These are phyloP conservation scores for Starmera quercuum DNA, from an alignment of 805 yeast genomes.

Conservation along the genomic window DNA sequence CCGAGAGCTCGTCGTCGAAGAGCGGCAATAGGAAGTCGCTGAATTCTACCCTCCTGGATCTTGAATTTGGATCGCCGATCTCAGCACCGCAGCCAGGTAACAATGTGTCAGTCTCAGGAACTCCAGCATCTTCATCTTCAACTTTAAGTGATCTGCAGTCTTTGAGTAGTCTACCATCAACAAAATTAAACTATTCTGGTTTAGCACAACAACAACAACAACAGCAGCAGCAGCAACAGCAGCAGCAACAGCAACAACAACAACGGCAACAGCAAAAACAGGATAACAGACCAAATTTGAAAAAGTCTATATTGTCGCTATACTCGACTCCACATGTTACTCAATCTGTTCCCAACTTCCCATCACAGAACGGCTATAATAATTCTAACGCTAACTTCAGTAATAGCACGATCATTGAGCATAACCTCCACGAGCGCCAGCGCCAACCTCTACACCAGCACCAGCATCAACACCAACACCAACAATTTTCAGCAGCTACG, in stretches of 20 bases:
- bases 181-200: too few relatives aligned
- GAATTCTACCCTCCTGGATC: constrained; percentile 19
- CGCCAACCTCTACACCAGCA: constrained; percentile 4
- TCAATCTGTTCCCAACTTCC: constrained; percentile 15
- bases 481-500: constrained; percentile 8
- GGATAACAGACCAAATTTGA: constrained; percentile 68
- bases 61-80: constrained; percentile 23
- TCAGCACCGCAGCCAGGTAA: constrained; percentile 10
- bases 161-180: not conserved
- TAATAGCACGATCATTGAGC: constrained; percentile 1
- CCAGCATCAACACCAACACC: not conserved
- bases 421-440: not conserved
- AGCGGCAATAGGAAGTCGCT: too few relatives aligned
- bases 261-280: constrained; percentile 10
- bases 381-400: constrained; percentile 2
- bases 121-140: not conserved
- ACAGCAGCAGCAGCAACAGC: constrained; percentile 11
- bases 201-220: constrained; percentile 5
- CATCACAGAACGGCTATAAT: not conserved
- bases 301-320: constrained; percentile 83
- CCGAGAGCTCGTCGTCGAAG: too few relatives aligned
- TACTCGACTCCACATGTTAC: constrained; percentile 52
- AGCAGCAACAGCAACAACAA: constrained; percentile 6
- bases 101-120: constrained; percentile 2
- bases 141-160: constrained; percentile 1